A percentile compares a stretch with the other conserved stretches of the same genome.
Evolutionary conservation across 495 filamentous ascomycete species (phyloP).

Genomic region (Tuber umbilicatum): DNA sequence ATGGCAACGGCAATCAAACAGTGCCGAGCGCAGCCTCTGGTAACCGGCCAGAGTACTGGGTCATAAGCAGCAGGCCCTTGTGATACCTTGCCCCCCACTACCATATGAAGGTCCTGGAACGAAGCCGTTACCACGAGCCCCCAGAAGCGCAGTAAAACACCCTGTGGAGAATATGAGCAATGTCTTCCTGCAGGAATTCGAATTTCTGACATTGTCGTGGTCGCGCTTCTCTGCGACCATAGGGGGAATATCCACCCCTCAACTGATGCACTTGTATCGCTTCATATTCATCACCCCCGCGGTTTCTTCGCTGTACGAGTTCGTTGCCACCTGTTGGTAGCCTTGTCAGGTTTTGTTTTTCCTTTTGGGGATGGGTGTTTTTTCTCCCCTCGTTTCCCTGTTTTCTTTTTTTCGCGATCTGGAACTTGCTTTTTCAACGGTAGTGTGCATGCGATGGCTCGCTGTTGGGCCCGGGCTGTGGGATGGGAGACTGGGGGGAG

Average conservation of each 20-base stretch:
- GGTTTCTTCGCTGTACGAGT: neutral
- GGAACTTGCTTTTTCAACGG: slow-evolving; percentile 12
- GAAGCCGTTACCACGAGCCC: neutral
- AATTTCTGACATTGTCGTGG: neutral
- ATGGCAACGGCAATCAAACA: neutral
- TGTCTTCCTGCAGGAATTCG: neutral
- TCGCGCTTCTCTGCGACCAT: neutral
- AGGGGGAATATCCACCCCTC: neutral
- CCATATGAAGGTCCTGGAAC: neutral
- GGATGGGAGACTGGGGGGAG: neutral
- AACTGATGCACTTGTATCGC: neutral
- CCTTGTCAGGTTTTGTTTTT: slow-evolving; percentile 6
- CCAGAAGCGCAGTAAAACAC: neutral
- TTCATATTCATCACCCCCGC: neutral
- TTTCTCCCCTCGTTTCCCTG: neutral
- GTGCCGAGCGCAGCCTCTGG: slow-evolving; percentile 1
- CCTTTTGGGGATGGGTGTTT: neutral
- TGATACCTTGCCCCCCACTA: neutral
- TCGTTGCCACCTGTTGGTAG: neutral
- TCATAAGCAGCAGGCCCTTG: neutral
- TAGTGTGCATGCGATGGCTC: slow-evolving; percentile 10
- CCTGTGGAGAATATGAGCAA: neutral
- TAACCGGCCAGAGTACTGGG: neutral
- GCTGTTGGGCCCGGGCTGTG: neutral
- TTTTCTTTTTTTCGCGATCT: slow-evolving; percentile 17